phyloP scores from a whole-genome alignment of 2,329 filamentous ascomycete genomes.

The Phaeosphaeria sp. region DNA sequence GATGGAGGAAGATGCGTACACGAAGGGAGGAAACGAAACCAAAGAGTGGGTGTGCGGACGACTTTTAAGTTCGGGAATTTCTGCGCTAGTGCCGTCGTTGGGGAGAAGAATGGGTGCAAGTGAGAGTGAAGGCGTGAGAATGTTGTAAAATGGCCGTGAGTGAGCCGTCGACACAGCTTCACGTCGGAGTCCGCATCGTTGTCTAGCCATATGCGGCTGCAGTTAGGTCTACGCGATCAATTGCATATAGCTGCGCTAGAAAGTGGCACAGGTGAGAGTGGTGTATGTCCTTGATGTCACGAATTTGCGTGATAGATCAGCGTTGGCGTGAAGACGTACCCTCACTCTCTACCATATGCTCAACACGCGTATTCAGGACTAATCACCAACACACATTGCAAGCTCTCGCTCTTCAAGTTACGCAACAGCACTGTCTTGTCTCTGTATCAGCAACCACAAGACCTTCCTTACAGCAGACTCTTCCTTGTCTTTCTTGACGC shows the following conservation, averaged over 20 bases:
- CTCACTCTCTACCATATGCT: background rate
- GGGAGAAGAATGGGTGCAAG: conserved; percentile 12
- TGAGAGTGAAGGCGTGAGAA: conserved; percentile 21
- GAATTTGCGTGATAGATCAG: too few relatives aligned
- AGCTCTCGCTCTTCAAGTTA: background rate
- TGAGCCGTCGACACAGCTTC: conserved; percentile 4
- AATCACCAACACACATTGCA: background rate
- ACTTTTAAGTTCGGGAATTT: conserved; percentile 1
- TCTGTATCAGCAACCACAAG: conserved; percentile 1
- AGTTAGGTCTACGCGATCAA: background rate
- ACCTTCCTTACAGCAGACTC: conserved; percentile 1
- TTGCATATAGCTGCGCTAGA: background rate
- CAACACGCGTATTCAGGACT: background rate
- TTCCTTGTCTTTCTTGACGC: conserved; percentile 3
- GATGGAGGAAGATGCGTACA: background rate
- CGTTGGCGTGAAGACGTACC: background rate
- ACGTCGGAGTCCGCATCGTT: background rate
- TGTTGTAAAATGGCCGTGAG: conserved; percentile 1
- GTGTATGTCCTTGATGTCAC: too few relatives aligned
- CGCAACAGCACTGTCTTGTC: background rate
- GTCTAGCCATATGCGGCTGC: too few relatives aligned
- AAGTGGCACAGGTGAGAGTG: too few relatives aligned
- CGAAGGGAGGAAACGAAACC: conserved; percentile 1
- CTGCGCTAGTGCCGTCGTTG: conserved; percentile 8
- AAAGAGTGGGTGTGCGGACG: background rate